Evolutionary conservation across 352 stramenopile species (phyloP), one percentile per base, ranked within the genome.

Genomic region (Globisporangium acanthophoron): DNA sequence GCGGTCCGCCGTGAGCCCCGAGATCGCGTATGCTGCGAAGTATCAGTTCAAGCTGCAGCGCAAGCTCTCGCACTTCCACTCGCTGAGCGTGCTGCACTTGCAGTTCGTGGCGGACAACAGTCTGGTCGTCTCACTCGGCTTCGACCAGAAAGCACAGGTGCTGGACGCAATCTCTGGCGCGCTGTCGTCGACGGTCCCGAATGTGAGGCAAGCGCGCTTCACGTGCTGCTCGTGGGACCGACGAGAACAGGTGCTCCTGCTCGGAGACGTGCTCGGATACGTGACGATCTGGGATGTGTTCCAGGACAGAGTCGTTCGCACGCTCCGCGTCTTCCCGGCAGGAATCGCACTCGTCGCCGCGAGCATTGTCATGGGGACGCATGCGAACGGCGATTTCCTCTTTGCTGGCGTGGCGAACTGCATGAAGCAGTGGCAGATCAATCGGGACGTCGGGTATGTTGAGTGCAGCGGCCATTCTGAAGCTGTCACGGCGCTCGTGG

Each of bases 41-140:
- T 69, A 66, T 37, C 68, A 76, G n/a, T 85, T 89, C 56, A 69
- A 69, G 46, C 73, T 90, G 31, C 85, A 80, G 62, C 76, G 78
- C 39, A 80, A 80, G 55, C 79, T 80, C 58, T 54, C 63, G 3
- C 70, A 88, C 27, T 89, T 88, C 39, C 80, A 92, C 49, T 68
- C 72, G 8, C 76, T 90, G 11, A 77, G 82, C 3, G 70, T 92
- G 40, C 68, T 75, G 1, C 66, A 70, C 24, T 61, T 90, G 18
- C 61, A 80, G 50, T 58, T 88, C 31, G 62, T 92, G 15, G 73
- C 74, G 8, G 78, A 87, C 52, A 81, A 80, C 59, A 89, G 77
- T 39, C 80, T 91, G 46, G 69, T 92, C 11, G 78, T 91, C 9
- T 90, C 83, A 1, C 70, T 92, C 15, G 78, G 75, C 7, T 92